Conservation (phyloP, 148 eudicot genomes). For the Nepenthes mirabilis region DNA sequence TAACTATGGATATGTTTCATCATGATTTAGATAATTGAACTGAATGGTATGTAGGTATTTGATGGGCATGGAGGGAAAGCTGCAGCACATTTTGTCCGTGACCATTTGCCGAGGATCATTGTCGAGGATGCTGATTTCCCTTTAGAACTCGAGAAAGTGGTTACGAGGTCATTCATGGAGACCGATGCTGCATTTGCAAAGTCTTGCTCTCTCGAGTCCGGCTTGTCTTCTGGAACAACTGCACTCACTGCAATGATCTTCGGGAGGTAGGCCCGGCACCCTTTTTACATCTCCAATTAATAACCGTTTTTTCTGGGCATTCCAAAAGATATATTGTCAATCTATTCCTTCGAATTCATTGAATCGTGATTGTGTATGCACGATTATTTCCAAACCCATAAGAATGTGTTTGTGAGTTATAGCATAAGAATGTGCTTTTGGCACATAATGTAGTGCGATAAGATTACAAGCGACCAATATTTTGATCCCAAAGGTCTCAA, state of each 20-base stretch:
- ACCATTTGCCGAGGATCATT: conserved; percentile 79
- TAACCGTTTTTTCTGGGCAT: too few species aligned
- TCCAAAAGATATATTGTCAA: too few species aligned
- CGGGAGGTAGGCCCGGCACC: conserved; percentile 47
- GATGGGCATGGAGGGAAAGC: conserved; percentile 95
- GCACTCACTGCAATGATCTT: conserved; percentile 96
- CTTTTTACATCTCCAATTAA: not conserved
- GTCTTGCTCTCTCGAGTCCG: conserved; percentile 53
- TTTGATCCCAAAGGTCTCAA: too few species aligned
- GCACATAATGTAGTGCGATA: too few species aligned
- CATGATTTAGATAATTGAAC: not conserved
- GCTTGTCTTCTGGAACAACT: conserved; percentile 84
- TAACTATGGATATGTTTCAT: too few species aligned
- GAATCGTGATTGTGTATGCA: too few species aligned
- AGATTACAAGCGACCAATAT: too few species aligned
- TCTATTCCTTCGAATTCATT: too few species aligned
- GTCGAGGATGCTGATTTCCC: conserved; percentile 94
- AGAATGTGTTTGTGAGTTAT: too few species aligned
- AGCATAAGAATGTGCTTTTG: too few species aligned
- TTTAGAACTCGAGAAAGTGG: conserved; percentile 76
- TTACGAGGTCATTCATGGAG: conserved; percentile 71
- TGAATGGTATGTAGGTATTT: conserved; percentile 50
- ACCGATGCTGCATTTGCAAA: conserved; percentile 79
- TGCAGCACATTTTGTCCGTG: conserved; percentile 89
- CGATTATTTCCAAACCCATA: too few species aligned